These are phyloP conservation scores for Catenaria anguillulae DNA, from an alignment of 371 early-diverging fungal species.

Conservation along the genomic window DNA sequence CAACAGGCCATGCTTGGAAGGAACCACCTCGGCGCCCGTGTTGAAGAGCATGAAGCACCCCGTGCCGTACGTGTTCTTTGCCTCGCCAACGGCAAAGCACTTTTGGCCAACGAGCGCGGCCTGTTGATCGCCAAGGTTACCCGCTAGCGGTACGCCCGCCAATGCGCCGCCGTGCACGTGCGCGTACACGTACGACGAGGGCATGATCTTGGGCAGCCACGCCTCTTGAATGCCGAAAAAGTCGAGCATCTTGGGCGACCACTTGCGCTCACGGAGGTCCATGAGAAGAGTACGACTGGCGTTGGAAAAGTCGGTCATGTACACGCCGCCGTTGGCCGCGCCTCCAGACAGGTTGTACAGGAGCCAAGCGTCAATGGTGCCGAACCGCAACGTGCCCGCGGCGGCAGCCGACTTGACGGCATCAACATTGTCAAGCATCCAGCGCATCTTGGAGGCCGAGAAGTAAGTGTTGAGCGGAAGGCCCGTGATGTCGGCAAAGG, in stretches of 20 bases:
- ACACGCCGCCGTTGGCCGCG: slow-evolving; percentile 40
- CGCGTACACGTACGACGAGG: slow-evolving; percentile 72
- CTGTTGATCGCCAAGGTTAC: slow-evolving; percentile 92
- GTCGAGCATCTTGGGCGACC: slow-evolving; percentile 60
- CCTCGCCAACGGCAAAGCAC: slow-evolving; percentile 71
- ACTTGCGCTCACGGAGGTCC: slow-evolving; percentile 63
- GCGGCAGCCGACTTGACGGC: slow-evolving; percentile 50
- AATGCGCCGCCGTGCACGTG: slow-evolving; percentile 38
- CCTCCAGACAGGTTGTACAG: slow-evolving; percentile 70
- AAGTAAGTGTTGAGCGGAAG: slow-evolving; percentile 91
- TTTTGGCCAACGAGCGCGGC: slow-evolving; percentile 90
- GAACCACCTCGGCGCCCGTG: slow-evolving; percentile 61
- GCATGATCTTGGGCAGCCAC: slow-evolving; percentile 64
- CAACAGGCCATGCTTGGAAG: slow-evolving; percentile 67
- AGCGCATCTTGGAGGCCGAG: slow-evolving; percentile 75
- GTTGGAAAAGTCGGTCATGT: slow-evolving; percentile 85
- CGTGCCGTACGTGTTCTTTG: slow-evolving; percentile 94
- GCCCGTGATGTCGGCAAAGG: slow-evolving; percentile 31
- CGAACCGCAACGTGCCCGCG: slow-evolving; percentile 53
- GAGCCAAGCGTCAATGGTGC: slow-evolving; percentile 90
- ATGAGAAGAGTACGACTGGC: slow-evolving; percentile 90
- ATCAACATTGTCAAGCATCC: slow-evolving; percentile 73
- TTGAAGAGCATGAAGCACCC: slow-evolving; percentile 92
- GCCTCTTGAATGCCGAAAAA: slow-evolving; percentile 52
- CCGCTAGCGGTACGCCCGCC: slow-evolving; percentile 54